Evolutionary conservation across 2,329 filamentous ascomycete genomes (phyloP).

Genomic region (Neofusicoccum parvum): DNA sequence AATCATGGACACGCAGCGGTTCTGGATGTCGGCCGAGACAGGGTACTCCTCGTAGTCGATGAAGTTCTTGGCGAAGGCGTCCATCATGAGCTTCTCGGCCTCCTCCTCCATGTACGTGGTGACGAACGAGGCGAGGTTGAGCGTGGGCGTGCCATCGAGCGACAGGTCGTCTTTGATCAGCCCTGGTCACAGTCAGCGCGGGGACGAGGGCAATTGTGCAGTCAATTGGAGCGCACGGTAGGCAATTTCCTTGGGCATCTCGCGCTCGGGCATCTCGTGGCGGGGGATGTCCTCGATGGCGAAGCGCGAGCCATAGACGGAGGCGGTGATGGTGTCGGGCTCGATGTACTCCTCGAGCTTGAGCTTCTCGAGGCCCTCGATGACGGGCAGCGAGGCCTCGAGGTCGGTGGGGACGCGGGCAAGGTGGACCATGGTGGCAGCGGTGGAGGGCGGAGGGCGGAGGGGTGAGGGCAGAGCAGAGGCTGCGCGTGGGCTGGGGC

Average conservation of each 20-base stretch:
- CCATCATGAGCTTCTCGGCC: conserved; percentile 92
- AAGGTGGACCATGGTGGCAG: conserved; percentile 52
- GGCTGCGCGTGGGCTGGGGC: background rate
- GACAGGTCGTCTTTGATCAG: conserved; percentile 72
- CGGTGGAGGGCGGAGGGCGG: background rate
- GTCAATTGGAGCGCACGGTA: conserved; percentile 67
- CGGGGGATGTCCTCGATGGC: conserved; percentile 78
- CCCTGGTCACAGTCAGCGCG: background rate
- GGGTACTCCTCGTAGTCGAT: conserved; percentile 56
- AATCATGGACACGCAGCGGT: conserved; percentile 74
- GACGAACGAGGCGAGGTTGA: conserved; percentile 87
- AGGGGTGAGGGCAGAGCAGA: background rate
- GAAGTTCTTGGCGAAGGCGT: conserved; percentile 88
- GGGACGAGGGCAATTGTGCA: background rate
- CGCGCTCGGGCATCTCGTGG: conserved; percentile 81
- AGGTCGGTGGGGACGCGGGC: conserved; percentile 46
- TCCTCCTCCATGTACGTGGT: conserved; percentile 99
- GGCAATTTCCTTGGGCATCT: conserved; percentile 92
- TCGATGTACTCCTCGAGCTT: conserved; percentile 45
- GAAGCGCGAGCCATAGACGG: conserved; percentile 85
- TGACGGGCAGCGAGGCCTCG: conserved; percentile 39
- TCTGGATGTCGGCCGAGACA: conserved; percentile 64
- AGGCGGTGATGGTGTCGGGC: conserved; percentile 67
- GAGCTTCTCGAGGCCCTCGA: conserved; percentile 51
- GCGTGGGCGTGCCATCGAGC: conserved; percentile 86